Base-by-base conservation (phyloP, 768 basidiomycete genomes). In the Phlebiopsis flavidoalba region DNA sequence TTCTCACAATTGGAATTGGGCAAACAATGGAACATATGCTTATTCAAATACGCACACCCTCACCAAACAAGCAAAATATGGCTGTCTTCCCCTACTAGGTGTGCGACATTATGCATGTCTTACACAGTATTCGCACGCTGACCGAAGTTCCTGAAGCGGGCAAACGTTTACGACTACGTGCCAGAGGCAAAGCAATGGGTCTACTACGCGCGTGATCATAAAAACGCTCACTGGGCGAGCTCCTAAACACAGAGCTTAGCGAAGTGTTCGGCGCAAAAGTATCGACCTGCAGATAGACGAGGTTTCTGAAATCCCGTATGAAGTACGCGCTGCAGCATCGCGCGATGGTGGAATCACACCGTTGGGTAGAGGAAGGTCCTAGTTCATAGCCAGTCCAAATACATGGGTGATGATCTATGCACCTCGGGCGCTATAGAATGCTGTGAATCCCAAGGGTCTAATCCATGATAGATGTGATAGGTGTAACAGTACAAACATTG, bases 1-100 rank as follows among this genome's bases (percentile, higher is more conserved):
- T n/a, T 33, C 72, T 97, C 36, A 97, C 94, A n/a, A 0, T 82
- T 96, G 48, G 79, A 78, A 53, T 78, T 95, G 15, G 93, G 87
- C 33, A 75, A 79, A 45, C n/a, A 76, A 86, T 58, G 93, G 93
- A 14, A 96, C 91, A 11, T 97, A 96, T 75, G 95, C n/a, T 96
- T 31, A 88, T 97, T 74, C n/a, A n/a, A 97, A 97, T 75, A 97
- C 96, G 78, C 95, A 97, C 71, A 97, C 71, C 95, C 95, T 11
- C 95, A n/a, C n/a, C 95, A 6, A 97, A 97, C 71, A 93, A 93
- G 75, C 95, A 97, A n/a, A 70, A 96, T 97, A 66, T 97, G 95
- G 95, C 79, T 97, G 19, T 95, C 93, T 4, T 93, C 91, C 8
- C 95, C 95, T 0, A 71, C 84, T 65, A 93, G 91, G 94, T 93